Evolutionary conservation across 164 flowering plant species (phyloP), one percentile per base, ranked within the genome.

Genomic region (Vitis rupestris): DNA sequence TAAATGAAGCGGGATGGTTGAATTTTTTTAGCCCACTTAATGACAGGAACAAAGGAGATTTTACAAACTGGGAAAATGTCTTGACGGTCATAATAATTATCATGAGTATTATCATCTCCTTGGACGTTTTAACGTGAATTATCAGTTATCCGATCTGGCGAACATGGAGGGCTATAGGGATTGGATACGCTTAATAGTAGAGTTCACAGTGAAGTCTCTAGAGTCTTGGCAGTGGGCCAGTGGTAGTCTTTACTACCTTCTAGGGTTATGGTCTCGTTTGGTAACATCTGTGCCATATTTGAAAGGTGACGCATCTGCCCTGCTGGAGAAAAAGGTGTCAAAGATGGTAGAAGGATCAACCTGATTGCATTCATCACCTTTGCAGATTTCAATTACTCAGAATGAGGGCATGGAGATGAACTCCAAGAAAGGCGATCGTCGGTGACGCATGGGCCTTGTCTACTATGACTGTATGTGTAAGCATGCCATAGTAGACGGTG

Each of bases 381-480:
- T 59, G 61, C 61, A 59, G 44, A 59, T 59, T 59, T 59, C 31
- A 59, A 10, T 19, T 19, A 19, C 9, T 51, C 3, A 65, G 23
- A 31, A 5, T 17, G 55, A 53, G 69, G 61, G 15, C 0, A 19
- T 19, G 64, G 75, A 59, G 52, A 57, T 52, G 55, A 61, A 58
- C 59, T 50, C 68, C 17, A 68, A 57, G 59, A 72, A 23, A 30
- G 23, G n/a, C n/a, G n/a, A n/a, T n/a, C n/a, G n/a, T n/a, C n/a
- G n/a, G n/a, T n/a, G n/a, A n/a, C n/a, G n/a, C n/a, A n/a, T n/a
- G n/a, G n/a, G n/a, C n/a, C n/a, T n/a, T n/a, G n/a, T n/a, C n/a
- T n/a, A n/a, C n/a, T n/a, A n/a, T n/a, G n/a, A n/a, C n/a, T n/a
- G n/a, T n/a, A n/a, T n/a, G n/a, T n/a, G n/a, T n/a, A n/a, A n/a